Evolutionary conservation across 2,329 filamentous ascomycete species (phyloP).

Genomic region (Colletotrichum noveboracense): DNA sequence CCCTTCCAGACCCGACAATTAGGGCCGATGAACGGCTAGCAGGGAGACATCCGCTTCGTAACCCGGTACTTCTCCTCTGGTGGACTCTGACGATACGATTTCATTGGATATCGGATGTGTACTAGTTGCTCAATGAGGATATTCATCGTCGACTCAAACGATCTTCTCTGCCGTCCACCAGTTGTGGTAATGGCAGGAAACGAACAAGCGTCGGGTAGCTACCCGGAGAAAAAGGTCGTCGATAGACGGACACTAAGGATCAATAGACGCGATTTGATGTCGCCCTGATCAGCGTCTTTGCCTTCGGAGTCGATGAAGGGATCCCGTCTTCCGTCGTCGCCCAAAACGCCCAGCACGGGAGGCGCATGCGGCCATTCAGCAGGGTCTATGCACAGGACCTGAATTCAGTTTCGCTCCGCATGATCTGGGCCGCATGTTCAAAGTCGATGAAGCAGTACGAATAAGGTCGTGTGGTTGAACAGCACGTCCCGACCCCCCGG

Average conservation of each 20-base stretch:
- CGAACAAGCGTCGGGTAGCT: not conserved
- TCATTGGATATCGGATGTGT: not conserved
- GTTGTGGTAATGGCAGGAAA: not conserved
- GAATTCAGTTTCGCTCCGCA: not conserved
- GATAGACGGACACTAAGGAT: not conserved
- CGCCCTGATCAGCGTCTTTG: not conserved
- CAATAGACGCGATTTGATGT: not conserved
- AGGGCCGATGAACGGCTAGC: not conserved
- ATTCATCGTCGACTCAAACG: not conserved
- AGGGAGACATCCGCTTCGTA: not conserved
- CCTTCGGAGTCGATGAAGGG: not conserved
- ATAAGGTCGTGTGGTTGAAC: not conserved
- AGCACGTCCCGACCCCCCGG: not conserved
- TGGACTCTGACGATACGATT: not conserved
- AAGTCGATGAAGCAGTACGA: not conserved
- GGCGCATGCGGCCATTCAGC: not conserved
- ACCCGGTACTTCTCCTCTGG: not conserved
- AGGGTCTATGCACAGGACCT: not conserved
- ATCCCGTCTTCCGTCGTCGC: not conserved
- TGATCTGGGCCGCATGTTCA: not conserved
- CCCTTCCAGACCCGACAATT: constrained; percentile 3
- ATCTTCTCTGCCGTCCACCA: not conserved
- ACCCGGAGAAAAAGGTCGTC: not conserved
- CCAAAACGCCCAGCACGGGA: not conserved
- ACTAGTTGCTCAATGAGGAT: not conserved